These are phyloP conservation scores for Ogataea methanolica DNA, from an alignment of 805 yeast genomes.

Conservation along the genomic window DNA sequence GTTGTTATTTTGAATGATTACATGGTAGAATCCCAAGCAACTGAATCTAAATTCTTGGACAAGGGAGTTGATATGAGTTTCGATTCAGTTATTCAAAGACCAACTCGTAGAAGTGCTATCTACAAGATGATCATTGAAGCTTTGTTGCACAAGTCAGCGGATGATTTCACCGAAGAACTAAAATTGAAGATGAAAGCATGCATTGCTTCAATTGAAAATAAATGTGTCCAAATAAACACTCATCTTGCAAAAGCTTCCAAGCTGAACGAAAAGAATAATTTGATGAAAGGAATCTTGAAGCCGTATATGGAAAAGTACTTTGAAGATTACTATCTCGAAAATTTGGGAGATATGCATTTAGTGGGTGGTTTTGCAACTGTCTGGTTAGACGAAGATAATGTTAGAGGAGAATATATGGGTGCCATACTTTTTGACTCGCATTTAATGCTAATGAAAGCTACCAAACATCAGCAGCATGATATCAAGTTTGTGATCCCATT, in stretches of 20 bases:
- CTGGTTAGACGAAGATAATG: constrained; percentile 31
- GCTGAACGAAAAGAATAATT: constrained; percentile 9
- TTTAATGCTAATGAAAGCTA: constrained; percentile 29
- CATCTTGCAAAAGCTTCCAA: constrained; percentile 18
- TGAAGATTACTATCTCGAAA: constrained; percentile 31
- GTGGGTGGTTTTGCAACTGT: constrained; percentile 38
- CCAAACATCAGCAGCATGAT: constrained; percentile 24
- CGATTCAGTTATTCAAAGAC: constrained; percentile 48
- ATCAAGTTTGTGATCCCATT: constrained; percentile 48
- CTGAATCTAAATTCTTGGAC: constrained; percentile 32
- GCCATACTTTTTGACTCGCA: constrained; percentile 48
- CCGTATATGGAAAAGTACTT: constrained; percentile 7
- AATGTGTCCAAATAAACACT: constrained; percentile 21
- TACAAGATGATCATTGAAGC: constrained; percentile 49
- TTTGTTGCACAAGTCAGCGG: constrained; percentile 27
- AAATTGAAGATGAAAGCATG: constrained; percentile 25
- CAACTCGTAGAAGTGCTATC: constrained; percentile 45
- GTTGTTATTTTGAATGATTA: constrained; percentile 21
- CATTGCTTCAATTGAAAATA: constrained; percentile 17
- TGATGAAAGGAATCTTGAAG: constrained; percentile 14
- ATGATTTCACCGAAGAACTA: constrained; percentile 16
- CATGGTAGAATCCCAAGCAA: constrained; percentile 20
- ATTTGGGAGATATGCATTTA: constrained; percentile 42
- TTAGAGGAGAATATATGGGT: constrained; percentile 27
- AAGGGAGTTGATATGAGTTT: constrained; percentile 48